Evolutionary conservation across 805 yeast genomes (phyloP).

Genomic region (Kuraishia capsulata): DNA sequence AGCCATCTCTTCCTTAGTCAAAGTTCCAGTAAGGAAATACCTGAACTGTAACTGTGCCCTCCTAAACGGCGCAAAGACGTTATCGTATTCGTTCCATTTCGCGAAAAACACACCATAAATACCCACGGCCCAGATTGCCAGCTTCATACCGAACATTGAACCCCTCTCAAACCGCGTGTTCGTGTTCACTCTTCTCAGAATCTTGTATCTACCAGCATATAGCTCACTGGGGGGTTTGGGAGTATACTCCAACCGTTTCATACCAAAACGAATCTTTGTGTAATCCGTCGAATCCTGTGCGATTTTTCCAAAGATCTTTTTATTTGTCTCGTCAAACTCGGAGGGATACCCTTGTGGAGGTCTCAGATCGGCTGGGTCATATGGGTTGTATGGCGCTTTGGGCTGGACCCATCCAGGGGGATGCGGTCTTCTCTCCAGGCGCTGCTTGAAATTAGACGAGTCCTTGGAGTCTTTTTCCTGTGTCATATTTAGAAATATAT

Average conservation of each 20-base stretch:
- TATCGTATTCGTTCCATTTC: constrained; percentile 79
- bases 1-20: constrained; percentile 50
- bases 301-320: constrained; percentile 34
- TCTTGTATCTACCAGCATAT: constrained; percentile 75
- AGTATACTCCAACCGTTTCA: constrained; percentile 64
- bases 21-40: constrained; percentile 40
- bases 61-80: constrained; percentile 62
- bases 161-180: constrained; percentile 49
- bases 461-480: too few relatives aligned
- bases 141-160: constrained; percentile 44
- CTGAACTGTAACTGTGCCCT: constrained; percentile 49
- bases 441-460: neutral
- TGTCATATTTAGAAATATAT: neutral
- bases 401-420: constrained; percentile 80
- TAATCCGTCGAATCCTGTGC: constrained; percentile 63
- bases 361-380: constrained; percentile 65
- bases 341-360: constrained; percentile 85
- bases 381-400: constrained; percentile 78
- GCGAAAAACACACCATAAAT: constrained; percentile 62
- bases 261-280: constrained; percentile 60
- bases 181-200: constrained; percentile 49
- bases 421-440: constrained; percentile 53
- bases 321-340: constrained; percentile 63
- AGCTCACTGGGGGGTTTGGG: constrained; percentile 69
- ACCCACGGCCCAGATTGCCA: constrained; percentile 38